Evolutionary conservation across 805 yeast genomes (phyloP).

Genomic region (Wickerhamiella spandovensis): DNA sequence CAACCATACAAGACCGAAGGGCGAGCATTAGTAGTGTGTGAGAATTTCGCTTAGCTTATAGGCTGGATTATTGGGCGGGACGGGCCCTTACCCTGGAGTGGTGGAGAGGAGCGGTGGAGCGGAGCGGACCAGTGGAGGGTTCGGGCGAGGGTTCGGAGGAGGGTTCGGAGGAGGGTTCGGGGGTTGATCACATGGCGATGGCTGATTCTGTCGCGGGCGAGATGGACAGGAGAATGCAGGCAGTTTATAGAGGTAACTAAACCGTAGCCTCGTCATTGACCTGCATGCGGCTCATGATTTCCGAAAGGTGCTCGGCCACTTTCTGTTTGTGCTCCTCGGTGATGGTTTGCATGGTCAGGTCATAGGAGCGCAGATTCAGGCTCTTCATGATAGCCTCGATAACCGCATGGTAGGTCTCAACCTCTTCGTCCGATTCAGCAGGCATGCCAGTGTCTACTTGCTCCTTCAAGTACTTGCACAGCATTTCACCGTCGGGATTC

Average conservation of each 20-base stretch:
- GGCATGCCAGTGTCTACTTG: background rate
- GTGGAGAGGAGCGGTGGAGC: too few species aligned
- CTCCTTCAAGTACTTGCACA: background rate
- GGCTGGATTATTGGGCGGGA: background rate
- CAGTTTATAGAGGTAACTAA: background rate
- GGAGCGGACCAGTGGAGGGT: too few species aligned
- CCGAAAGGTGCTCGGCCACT: background rate
- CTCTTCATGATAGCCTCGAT: background rate
- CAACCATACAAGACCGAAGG: conserved; percentile 7
- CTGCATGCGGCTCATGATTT: background rate
- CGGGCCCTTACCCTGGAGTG: background rate
- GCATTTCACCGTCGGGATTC: background rate
- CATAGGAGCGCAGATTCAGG: background rate
- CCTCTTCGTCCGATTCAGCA: background rate
- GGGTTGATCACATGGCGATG: too few species aligned
- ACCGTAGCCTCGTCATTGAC: background rate
- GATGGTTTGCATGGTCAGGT: background rate
- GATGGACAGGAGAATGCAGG: too few species aligned
- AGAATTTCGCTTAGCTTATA: conserved; percentile 2
- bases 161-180: background rate
- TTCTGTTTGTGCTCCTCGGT: background rate
- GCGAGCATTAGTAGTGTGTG: conserved; percentile 2
- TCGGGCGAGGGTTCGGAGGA: background rate
- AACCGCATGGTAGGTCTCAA: background rate
- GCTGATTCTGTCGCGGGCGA: too few species aligned